These are phyloP conservation scores for Ophiostoma quercus DNA, from an alignment of 2,329 filamentous ascomycete genomes.

Conservation along the genomic window DNA sequence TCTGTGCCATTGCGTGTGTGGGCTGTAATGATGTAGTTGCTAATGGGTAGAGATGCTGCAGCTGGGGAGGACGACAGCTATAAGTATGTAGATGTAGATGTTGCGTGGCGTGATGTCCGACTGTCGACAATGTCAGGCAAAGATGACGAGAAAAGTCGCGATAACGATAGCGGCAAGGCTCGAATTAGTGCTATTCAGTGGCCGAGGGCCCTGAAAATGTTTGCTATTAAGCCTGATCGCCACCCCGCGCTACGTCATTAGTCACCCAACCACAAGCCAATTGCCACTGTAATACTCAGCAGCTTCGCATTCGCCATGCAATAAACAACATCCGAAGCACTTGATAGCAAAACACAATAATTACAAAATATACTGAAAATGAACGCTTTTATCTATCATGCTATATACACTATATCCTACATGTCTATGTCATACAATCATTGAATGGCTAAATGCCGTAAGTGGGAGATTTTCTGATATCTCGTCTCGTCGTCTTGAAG, in stretches of 20 bases:
- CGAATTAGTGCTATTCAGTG: neutral
- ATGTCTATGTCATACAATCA: neutral
- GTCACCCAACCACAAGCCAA: constrained; percentile 8
- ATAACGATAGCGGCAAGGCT: neutral
- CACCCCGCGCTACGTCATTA: constrained; percentile 22
- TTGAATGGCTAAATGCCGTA: neutral
- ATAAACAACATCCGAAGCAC: neutral
- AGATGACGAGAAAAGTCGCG: neutral
- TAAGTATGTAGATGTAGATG: neutral
- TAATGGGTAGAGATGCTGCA: neutral
- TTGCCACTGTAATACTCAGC: neutral
- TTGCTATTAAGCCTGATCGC: neutral
- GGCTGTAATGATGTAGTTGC: too few species aligned
- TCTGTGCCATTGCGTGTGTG: neutral
- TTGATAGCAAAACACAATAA: neutral
- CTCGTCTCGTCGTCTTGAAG: neutral
- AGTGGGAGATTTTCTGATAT: neutral
- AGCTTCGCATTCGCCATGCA: neutral
- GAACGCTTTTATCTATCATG: constrained; percentile 9
- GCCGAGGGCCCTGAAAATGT: neutral
- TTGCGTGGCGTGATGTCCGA: neutral
- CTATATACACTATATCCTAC: constrained; percentile 5
- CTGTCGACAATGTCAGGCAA: neutral
- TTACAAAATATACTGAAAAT: neutral
- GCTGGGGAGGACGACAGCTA: neutral